Conservation (phyloP, 768 basidiomycete genomes). For the Suillus subaureus region DNA sequence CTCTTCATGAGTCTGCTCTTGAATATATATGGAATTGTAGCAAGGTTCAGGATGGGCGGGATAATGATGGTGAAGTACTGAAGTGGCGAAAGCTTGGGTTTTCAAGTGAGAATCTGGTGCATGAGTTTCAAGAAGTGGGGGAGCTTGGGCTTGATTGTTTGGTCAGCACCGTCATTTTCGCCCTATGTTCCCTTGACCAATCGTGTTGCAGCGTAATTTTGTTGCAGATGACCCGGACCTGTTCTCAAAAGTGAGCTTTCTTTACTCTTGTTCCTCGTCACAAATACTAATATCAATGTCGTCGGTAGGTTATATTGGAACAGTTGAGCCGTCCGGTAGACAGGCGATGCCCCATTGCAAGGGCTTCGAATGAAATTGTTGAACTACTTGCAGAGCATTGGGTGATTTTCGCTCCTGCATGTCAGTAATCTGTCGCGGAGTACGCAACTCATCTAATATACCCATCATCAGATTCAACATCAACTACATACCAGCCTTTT, state of each 20-base stretch:
- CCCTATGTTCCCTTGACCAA: not conserved
- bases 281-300: slow-evolving; percentile 13
- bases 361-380: slow-evolving; percentile 84
- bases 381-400: slow-evolving; percentile 85
- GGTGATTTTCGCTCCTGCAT: slow-evolving; percentile 84
- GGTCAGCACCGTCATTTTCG: slow-evolving; percentile 41
- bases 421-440: slow-evolving; percentile 40
- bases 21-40: slow-evolving; percentile 70
- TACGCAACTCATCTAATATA: slow-evolving; percentile 8
- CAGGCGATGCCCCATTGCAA: slow-evolving; percentile 80
- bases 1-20: slow-evolving; percentile 56
- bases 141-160: slow-evolving; percentile 82
- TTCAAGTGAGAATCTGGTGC: slow-evolving; percentile 67
- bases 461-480: slow-evolving; percentile 59
- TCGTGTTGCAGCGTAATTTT: slow-evolving; percentile 55
- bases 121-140: slow-evolving; percentile 80
- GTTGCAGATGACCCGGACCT: slow-evolving; percentile 68
- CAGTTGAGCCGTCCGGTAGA: slow-evolving; percentile 75
- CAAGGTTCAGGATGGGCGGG: slow-evolving; percentile 54
- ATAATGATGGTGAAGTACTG: slow-evolving; percentile 48
- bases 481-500: slow-evolving; percentile 83
- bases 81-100: slow-evolving; percentile 86
- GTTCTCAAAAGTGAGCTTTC: slow-evolving; percentile 64
- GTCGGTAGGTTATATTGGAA: slow-evolving; percentile 69
- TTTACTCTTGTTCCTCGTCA: not conserved